Evolutionary conservation across 345 rosid species (phyloP), one percentile per base, ranked within the genome.

Genomic region (Bretschneidera sinensis): DNA sequence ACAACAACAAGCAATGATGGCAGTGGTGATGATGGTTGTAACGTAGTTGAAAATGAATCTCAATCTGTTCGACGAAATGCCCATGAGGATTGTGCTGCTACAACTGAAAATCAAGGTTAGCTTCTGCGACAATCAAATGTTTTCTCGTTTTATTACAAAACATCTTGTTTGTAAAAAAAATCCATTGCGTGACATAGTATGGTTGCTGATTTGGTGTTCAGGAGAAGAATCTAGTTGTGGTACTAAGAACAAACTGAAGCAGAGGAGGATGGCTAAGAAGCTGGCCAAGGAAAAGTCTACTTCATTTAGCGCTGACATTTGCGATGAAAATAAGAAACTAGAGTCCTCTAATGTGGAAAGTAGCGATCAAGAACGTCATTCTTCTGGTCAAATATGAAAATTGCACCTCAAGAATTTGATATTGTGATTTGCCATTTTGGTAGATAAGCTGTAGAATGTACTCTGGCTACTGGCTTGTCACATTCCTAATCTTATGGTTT

Each of bases 41-140:
- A 55, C 25, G 64, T 51, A 18, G 76, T 49, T 4, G 67, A 61
- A 28, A 58, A 43, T 22, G 67, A 67, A 24, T 9, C 60, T 31
- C 75, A 70, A 75, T 57, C 3, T 69, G 85, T 68, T 86, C 92
- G 89, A 83, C 51, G 11, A 79, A 86, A 84, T 85, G 82, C 55
- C 52, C 49, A 20, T 50, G 57, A 65, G 70, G 61, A 71, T 60
- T 23, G 56, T 67, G 69, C 60, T 43, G 61, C 17, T 24, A 16
- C 59, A 11, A 17, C 11, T 59, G 50, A 21, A 21, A 43, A 55
- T 65, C 11, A 43, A 13, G 55, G 70, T 65, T 43, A 48, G 66
- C 33, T 60, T 33, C 0, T 48, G 24, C 9, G 21, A 17, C 21
- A 0, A 21, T 53, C 17, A 31, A 17, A 22, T 14, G 58, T 43